Evolutionary conservation across 2,329 filamentous ascomycete genomes (phyloP).

Genomic region (Monilinia vaccinii-corymbosi): DNA sequence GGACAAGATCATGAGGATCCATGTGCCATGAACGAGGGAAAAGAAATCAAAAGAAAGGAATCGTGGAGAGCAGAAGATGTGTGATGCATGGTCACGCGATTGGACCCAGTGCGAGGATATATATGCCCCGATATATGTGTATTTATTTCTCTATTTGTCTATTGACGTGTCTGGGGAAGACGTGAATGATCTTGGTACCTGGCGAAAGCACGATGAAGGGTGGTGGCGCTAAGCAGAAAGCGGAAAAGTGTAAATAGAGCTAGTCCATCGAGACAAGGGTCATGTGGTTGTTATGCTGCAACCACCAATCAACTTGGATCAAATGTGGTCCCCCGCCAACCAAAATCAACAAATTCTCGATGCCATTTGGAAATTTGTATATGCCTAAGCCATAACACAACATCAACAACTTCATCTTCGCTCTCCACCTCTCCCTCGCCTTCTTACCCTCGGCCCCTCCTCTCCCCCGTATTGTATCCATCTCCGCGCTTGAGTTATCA

Average conservation of each 20-base stretch:
- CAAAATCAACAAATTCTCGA: neutral
- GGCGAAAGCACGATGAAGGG: neutral
- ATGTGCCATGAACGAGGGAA: too few relatives aligned
- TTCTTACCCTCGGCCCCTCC: slow-evolving; percentile 4
- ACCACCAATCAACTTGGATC: neutral
- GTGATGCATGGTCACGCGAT: too few relatives aligned
- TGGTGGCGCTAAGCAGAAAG: neutral
- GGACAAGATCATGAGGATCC: too few relatives aligned
- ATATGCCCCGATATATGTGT: too few relatives aligned
- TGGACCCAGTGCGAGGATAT: too few relatives aligned
- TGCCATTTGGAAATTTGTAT: neutral
- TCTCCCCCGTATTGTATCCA: slow-evolving; percentile 10
- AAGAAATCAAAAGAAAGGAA: too few relatives aligned
- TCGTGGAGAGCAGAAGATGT: too few relatives aligned
- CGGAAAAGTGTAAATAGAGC: slow-evolving; percentile 3
- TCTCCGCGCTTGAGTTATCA: slow-evolving; percentile 4
- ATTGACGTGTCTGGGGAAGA: slow-evolving; percentile 2
- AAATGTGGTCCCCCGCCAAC: neutral
- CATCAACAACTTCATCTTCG: slow-evolving; percentile 14
- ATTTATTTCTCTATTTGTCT: too few relatives aligned
- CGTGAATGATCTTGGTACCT: neutral
- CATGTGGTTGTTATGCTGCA: slow-evolving; percentile 1
- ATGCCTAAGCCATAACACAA: too few relatives aligned
- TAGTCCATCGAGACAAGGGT: neutral
- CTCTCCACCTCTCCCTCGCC: slow-evolving; percentile 4